Percentiles rank a stretch among this genome's conserved stretches.
phyloP scores from a whole-genome alignment of 2,329 filamentous ascomycete species.

The Colletotrichum plurivorum region DNA sequence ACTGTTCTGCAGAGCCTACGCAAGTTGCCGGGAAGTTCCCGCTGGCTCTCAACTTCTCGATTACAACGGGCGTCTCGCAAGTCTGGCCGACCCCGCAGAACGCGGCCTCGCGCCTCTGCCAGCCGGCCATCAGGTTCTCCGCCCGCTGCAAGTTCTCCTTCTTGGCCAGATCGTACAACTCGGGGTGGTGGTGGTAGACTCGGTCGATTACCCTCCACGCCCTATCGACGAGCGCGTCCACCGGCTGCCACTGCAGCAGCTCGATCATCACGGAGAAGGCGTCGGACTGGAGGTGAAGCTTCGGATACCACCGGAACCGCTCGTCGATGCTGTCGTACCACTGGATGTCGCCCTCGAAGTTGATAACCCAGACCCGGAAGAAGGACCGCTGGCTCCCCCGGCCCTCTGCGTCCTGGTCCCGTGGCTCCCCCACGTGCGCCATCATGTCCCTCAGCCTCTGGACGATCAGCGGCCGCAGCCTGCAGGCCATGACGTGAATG shows the following conservation, averaged over 20 bases:
- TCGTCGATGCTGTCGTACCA: slow-evolving; percentile 59
- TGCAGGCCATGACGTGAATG: slow-evolving; percentile 64
- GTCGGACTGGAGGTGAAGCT: slow-evolving; percentile 68
- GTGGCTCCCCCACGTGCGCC: slow-evolving; percentile 60
- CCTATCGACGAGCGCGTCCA: slow-evolving; percentile 65
- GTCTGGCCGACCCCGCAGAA: slow-evolving; percentile 53
- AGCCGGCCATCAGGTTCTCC: slow-evolving; percentile 64
- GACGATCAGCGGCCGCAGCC: slow-evolving; percentile 61
- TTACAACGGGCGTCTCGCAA: slow-evolving; percentile 60
- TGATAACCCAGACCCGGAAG: slow-evolving; percentile 67
- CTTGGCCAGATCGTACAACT: slow-evolving; percentile 63
- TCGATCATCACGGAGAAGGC: slow-evolving; percentile 69
- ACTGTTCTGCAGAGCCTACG: not conserved
- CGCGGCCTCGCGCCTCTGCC: slow-evolving; percentile 63
- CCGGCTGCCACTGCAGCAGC: slow-evolving; percentile 62
- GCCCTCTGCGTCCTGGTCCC: slow-evolving; percentile 65
- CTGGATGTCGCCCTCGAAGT: slow-evolving; percentile 61
- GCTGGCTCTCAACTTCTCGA: slow-evolving; percentile 59
- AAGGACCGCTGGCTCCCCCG: slow-evolving; percentile 65
- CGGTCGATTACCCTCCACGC: slow-evolving; percentile 64
- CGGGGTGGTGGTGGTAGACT: slow-evolving; percentile 63
- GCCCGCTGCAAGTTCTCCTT: slow-evolving; percentile 61
- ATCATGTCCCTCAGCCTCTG: slow-evolving; percentile 64
- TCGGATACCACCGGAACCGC: slow-evolving; percentile 69
- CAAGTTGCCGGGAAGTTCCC: slow-evolving; percentile 26